A percentile compares a stretch with the other conserved stretches of the same genome.
Conservation (phyloP, 2,329 filamentous ascomycete species). For the Fusarium piperis region DNA sequence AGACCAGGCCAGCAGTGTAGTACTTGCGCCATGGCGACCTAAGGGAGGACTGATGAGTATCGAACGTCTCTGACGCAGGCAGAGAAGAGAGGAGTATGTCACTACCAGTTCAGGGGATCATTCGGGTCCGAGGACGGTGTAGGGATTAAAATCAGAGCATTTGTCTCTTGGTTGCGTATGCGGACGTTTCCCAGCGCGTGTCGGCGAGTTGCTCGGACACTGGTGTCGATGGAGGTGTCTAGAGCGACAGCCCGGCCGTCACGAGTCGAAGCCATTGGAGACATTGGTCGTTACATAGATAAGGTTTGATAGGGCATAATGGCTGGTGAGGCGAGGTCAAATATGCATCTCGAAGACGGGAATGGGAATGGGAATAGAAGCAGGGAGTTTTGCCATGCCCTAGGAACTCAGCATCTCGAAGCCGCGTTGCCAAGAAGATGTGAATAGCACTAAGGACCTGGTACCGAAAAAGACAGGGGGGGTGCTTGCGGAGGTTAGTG, state of each 20-base stretch:
- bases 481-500: conserved; percentile 1
- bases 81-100: conserved; percentile 1
- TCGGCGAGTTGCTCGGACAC: conserved; percentile 21
- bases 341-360: neutral
- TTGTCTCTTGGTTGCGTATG: conserved; percentile 46
- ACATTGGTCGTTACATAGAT: neutral
- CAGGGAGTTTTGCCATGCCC: neutral
- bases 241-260: neutral
- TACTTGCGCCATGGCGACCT: conserved; percentile 59
- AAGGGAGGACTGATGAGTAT: conserved; percentile 8
- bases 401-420: neutral
- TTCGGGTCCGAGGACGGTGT: conserved; percentile 34
- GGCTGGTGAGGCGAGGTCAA: neutral
- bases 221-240: neutral
- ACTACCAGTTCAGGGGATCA: conserved; percentile 58
- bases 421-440: neutral
- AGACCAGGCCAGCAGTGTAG: conserved; percentile 61
- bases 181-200: conserved; percentile 54
- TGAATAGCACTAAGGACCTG: neutral
- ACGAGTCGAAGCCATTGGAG: neutral
- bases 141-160: conserved; percentile 22
- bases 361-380: neutral
- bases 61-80: neutral
- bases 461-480: neutral
- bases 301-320: neutral